Base-by-base conservation (phyloP, 2,329 filamentous ascomycete species). In the Epichloe aotearoae region DNA sequence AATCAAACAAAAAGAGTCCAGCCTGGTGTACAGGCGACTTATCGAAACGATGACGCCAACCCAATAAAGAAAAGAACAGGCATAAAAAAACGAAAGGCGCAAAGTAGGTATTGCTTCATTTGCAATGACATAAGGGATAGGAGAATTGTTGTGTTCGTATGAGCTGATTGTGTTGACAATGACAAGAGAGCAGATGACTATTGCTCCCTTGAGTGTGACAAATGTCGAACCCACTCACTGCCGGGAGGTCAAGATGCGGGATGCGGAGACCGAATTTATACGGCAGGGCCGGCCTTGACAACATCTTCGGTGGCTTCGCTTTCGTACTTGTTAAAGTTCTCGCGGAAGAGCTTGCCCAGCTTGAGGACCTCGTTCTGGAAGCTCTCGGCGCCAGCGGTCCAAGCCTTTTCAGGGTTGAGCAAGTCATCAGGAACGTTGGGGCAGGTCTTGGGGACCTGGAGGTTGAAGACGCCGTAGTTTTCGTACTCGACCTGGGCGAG, bases 241-340 rank as follows among this genome's bases (percentile, higher is more conserved):
- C 33, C 23, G 17, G 2, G 14, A 34, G n/a, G 8, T 26, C 47
- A 20, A 33, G 23, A 12, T 7, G 15, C 12, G 8, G 23, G 23
- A n/a, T 44, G 14, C 41, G 12, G 15, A 17, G 6, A 17, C 23
- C 7, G 11, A 14, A 19, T 50, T 62, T 65, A 69, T 41, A 68
- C 64, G 14, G 52, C 42, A 37, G 80, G 80, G 7, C 79, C 80
- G 47, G 82, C 82, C 62, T 78, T 82, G 69, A 87, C 80, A 46
- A 90, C 86, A 38, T 91, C 86, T 59, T 79, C 75, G 34, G 87
- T 90, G 26, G 89, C 88, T 69, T 95, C 82, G 60, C 82, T 83
- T 62, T 83, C 77, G 74, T 95, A 96, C 78, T 96, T 95, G 76
- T 88, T 82, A 74, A 98, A 98, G 80, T 98, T 98, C 73, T 96